Evolutionary conservation across 306 rosid species (phyloP), one percentile per base, ranked within the genome.

Genomic region (Fragaria ananassa): DNA sequence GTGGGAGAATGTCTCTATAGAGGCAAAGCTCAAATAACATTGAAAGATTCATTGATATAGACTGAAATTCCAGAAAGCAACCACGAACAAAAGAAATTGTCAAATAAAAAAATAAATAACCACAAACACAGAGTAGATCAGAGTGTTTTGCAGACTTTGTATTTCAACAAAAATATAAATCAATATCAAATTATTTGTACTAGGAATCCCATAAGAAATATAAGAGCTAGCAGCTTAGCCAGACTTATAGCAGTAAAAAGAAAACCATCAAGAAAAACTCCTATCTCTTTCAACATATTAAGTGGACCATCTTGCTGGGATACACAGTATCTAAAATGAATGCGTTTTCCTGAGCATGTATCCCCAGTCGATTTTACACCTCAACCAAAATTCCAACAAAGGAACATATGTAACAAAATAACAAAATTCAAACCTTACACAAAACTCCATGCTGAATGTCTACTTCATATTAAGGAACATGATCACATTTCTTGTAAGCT

Each of bases 351-450:
- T 76, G 74, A 69, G 75, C 51, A 70, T 77, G 62, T 68, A 73
- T 73, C 71, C 68, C 67, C 82, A 68, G 74, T 82, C 79, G 81
- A 82, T 78, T 68, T 78, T 82, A 78, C 86, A 78, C 88, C 97
- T 96, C 98, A 88, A 91, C 82, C 89, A 83, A 89, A 29, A 87
- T 77, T 88, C 90, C 85, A 83, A 77, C 75, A 80, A 88, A 76
- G 78, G 86, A 88, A 63, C 84, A 91, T 90, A 92, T 80, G 83
- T 79, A 34, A 74, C 74, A 77, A 65, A 51, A 80, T 80, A 51
- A 68, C 78, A 89, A 84, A 85, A 71, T 82, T 81, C 89, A 88
- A 87, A 83, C 87, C 91, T 89, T 83, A 79, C 87, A 87, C 86
- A 86, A 87, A 88, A 86, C 81, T 89, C 84, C 86, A 79, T 80